phyloP scores from a whole-genome alignment of 345 rosid species.

The Euphorbia tirucalli region DNA sequence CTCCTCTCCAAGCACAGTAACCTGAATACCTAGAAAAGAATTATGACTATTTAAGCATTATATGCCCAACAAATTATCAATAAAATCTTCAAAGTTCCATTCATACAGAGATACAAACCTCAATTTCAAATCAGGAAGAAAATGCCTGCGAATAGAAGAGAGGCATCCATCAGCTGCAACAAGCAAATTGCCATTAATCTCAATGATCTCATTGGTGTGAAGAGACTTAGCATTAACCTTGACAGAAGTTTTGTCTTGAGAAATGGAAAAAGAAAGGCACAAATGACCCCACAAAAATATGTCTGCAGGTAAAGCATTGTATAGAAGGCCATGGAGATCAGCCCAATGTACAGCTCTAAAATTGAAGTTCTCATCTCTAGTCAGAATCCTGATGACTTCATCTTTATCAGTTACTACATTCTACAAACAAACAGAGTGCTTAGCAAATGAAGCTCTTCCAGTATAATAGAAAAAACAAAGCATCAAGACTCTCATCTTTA shows the following conservation, averaged over 20 bases:
- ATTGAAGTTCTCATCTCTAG: conserved; percentile 65
- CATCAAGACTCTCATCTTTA: too few species aligned
- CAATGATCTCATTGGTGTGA: conserved; percentile 41
- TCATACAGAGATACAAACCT: conserved; percentile 41
- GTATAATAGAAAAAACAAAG: too few species aligned
- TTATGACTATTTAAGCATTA: neutral
- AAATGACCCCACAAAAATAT: conserved; percentile 65
- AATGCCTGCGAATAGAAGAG: conserved; percentile 58
- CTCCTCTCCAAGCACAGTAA: conserved; percentile 84
- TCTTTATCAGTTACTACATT: conserved; percentile 49
- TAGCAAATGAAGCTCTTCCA: too few species aligned
- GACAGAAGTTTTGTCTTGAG: conserved; percentile 44
- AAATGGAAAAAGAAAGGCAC: conserved; percentile 48
- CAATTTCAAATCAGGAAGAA: conserved; percentile 57
- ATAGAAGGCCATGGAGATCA: conserved; percentile 61
- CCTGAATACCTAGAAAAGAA: conserved; percentile 62
- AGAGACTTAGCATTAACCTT: conserved; percentile 47
- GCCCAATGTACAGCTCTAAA: conserved; percentile 84
- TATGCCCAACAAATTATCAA: too few species aligned
- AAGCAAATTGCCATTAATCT: conserved; percentile 58
- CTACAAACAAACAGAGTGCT: conserved; percentile 39
- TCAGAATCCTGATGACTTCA: conserved; percentile 34
- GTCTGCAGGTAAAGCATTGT: conserved; percentile 40
- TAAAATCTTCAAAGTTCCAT: too few species aligned
- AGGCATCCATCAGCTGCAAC: conserved; percentile 83